A percentile compares a stretch with the other conserved stretches of the same genome.
Conservation (phyloP, 805 yeast species). For the Osmozyma mogii region DNA sequence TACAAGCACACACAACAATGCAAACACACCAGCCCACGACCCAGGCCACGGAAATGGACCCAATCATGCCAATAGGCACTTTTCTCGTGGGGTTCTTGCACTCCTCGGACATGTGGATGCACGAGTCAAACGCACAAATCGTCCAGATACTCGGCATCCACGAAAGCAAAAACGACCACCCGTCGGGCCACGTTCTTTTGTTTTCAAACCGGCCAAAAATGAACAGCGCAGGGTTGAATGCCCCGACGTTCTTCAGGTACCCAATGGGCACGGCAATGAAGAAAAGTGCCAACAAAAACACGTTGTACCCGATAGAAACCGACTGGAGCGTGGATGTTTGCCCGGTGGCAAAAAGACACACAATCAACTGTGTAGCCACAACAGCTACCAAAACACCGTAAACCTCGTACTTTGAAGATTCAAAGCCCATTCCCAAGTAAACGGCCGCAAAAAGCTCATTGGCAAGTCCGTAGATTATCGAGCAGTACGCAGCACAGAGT, state of each 20-base stretch:
- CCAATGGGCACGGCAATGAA: slow-evolving; percentile 1
- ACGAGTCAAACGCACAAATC: slow-evolving; percentile 1
- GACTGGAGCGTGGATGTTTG: neutral
- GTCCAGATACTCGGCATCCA: slow-evolving; percentile 2
- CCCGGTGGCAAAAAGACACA: neutral
- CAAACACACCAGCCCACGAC: neutral
- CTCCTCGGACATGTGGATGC: slow-evolving; percentile 1
- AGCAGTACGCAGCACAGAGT: neutral
- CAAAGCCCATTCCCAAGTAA: neutral
- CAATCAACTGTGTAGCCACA: neutral
- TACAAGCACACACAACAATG: slow-evolving; percentile 1
- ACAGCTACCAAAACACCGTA: neutral
- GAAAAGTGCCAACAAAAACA: neutral
- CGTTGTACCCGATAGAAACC: neutral
- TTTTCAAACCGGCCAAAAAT: slow-evolving; percentile 2
- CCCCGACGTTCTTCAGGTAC: neutral
- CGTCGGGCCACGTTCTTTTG: slow-evolving; percentile 1
- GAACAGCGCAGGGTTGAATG: slow-evolving; percentile 2
- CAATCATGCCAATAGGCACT: neutral
- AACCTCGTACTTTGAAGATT: neutral
- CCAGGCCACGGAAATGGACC: slow-evolving; percentile 1
- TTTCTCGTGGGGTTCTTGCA: neutral
- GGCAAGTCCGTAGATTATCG: neutral
- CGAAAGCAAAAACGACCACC: slow-evolving; percentile 5
- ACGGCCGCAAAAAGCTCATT: neutral